A percentile compares a stretch with the other conserved stretches of the same genome.
Evolutionary conservation across 371 early-diverging fungal genomes (phyloP).

Genomic region (Mortierella sp.): DNA sequence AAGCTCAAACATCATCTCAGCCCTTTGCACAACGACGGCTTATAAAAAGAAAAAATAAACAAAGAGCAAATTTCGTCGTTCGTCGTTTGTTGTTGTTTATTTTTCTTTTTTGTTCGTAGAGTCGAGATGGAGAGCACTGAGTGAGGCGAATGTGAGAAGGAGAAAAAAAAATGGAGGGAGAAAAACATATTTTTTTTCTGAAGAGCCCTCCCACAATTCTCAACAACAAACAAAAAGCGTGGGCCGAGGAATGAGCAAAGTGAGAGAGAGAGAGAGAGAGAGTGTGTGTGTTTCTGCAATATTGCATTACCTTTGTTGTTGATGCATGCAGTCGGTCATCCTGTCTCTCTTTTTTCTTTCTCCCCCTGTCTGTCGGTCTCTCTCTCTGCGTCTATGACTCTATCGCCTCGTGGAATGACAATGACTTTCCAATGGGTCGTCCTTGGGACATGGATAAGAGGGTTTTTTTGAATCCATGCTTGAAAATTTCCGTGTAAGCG

Average conservation of each 20-base stretch:
- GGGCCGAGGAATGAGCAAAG: neutral
- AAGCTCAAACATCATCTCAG: neutral
- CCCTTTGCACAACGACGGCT: no score
- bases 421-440: neutral
- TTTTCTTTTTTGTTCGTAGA: neutral
- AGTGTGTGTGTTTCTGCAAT: neutral
- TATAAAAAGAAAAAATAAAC: neutral
- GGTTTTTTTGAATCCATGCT: neutral
- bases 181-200: neutral
- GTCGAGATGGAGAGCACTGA: conserved; percentile 9
- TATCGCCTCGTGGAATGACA: neutral
- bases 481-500: neutral
- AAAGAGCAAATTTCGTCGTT: neutral
- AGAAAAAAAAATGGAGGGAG: conserved; percentile 8
- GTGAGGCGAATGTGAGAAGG: neutral
- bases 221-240: neutral
- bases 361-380: neutral
- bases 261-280: neutral
- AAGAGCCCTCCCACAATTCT: neutral
- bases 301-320: neutral
- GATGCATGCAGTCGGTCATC: neutral
- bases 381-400: neutral
- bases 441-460: no score
- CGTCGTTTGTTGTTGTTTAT: neutral
- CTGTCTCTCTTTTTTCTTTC: neutral